Evolutionary conservation across 148 eudicot species (phyloP).

Genomic region (Chenopodium formosanum): DNA sequence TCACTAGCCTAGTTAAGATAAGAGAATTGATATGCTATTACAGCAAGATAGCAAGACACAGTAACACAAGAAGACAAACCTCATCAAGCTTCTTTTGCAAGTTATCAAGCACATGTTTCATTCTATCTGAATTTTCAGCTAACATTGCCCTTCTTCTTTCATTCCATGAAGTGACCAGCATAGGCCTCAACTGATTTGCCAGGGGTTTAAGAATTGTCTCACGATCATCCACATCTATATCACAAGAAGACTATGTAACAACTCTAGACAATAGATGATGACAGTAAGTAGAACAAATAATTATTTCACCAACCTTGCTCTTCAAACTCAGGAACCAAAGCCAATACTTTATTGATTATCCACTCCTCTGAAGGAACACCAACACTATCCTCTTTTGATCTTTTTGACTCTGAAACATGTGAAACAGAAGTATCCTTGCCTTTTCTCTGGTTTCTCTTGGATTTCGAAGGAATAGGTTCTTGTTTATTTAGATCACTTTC

Average conservation of each 20-base stretch:
- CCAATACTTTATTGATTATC: conserved; percentile 53
- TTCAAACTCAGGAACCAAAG: conserved; percentile 79
- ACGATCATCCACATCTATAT: conserved; percentile 63
- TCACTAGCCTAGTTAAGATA: not conserved
- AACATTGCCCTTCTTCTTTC: conserved; percentile 71
- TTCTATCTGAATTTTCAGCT: conserved; percentile 77
- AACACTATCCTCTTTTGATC: conserved; percentile 47
- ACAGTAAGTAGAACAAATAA: conserved; percentile 12
- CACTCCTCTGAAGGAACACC: conserved; percentile 69
- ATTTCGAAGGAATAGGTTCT: conserved; percentile 60
- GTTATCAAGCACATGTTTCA: conserved; percentile 62
- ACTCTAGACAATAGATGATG: conserved; percentile 3
- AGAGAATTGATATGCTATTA: not conserved
- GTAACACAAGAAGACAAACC: conserved; percentile 41
- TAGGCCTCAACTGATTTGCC: conserved; percentile 79
- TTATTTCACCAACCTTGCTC: conserved; percentile 63
- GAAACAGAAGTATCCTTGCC: conserved; percentile 60
- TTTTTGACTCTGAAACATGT: conserved; percentile 53
- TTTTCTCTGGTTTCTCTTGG: conserved; percentile 81
- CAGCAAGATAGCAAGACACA: conserved; percentile 11
- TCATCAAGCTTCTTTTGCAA: conserved; percentile 88
- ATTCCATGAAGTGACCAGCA: conserved; percentile 76
- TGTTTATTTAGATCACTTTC: conserved; percentile 60
- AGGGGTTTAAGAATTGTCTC: conserved; percentile 74
- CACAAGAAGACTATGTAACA: conserved; percentile 11